Conservation (phyloP, 148 eudicot genomes). For the Rhododendron ferrugineum region DNA sequence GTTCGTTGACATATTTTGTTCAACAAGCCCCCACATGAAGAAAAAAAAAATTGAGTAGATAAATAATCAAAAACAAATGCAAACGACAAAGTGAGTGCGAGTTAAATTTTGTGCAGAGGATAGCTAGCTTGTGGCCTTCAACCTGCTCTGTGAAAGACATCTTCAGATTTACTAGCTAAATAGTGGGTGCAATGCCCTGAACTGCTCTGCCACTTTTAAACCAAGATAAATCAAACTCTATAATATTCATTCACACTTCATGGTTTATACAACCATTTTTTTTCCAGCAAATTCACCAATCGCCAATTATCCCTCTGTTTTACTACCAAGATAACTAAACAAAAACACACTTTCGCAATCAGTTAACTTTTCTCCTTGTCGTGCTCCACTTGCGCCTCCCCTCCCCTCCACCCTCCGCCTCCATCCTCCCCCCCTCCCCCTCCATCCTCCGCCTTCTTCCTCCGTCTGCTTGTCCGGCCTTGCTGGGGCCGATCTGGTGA, state of each 20-base stretch:
- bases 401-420: too few relatives aligned
- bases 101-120: neutral
- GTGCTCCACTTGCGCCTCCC: too few relatives aligned
- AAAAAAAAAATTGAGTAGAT: too few relatives aligned
- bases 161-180: neutral
- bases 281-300: neutral
- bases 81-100: neutral
- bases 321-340: neutral
- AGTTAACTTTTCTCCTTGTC: neutral
- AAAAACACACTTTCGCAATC: neutral
- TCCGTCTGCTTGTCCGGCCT: too few relatives aligned
- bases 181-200: neutral
- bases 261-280: neutral
- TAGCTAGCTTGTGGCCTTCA: neutral
- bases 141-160: neutral
- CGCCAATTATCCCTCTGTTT: neutral
- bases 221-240: neutral
- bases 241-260: neutral
- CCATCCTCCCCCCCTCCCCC: too few relatives aligned
- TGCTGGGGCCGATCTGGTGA: too few relatives aligned
- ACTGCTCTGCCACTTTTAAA: neutral
- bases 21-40: neutral
- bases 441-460: too few relatives aligned
- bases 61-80: neutral
- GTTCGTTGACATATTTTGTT: neutral